Evolutionary conservation across 192 early-diverging fungal species (phyloP).

Genomic region (Linnemannia hyalina): DNA sequence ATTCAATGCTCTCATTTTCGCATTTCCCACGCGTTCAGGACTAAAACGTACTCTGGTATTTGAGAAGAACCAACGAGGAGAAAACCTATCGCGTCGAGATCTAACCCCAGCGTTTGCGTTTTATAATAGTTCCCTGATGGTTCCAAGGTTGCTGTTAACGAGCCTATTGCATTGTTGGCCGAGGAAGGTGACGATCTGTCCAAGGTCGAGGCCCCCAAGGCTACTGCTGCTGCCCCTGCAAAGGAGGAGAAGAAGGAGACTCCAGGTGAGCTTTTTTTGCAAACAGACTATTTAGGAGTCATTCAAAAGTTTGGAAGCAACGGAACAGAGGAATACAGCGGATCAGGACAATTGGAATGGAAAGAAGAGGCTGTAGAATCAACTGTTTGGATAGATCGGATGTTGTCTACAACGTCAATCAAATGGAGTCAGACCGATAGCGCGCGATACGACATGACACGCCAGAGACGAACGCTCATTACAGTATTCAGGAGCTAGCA

Average conservation of each 20-base stretch:
- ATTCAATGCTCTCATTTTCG: background rate
- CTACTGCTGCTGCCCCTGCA: conserved; percentile 44
- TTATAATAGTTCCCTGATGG: conserved; percentile 62
- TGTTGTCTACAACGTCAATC: background rate
- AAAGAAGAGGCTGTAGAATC: background rate
- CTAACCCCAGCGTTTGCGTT: conserved; percentile 1
- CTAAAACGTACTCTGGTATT: background rate
- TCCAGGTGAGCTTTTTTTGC: conserved; percentile 14
- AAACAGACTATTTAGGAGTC: background rate
- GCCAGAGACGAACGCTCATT: no score
- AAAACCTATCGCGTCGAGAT: background rate
- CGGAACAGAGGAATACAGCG: background rate
- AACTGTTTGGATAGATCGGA: background rate
- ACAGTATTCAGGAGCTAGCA: background rate
- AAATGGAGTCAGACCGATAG: background rate
- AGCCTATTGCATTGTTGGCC: conserved; percentile 85
- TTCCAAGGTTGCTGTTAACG: conserved; percentile 83
- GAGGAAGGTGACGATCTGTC: conserved; percentile 91
- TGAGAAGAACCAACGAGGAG: background rate
- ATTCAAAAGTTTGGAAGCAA: background rate
- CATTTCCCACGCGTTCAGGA: conserved; percentile 13
- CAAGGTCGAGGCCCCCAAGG: conserved; percentile 69
- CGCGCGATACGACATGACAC: background rate
- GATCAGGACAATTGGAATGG: background rate
- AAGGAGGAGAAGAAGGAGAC: conserved; percentile 55